Conservation (phyloP, 306 rosid genomes). For the Prosopis cineraria region DNA sequence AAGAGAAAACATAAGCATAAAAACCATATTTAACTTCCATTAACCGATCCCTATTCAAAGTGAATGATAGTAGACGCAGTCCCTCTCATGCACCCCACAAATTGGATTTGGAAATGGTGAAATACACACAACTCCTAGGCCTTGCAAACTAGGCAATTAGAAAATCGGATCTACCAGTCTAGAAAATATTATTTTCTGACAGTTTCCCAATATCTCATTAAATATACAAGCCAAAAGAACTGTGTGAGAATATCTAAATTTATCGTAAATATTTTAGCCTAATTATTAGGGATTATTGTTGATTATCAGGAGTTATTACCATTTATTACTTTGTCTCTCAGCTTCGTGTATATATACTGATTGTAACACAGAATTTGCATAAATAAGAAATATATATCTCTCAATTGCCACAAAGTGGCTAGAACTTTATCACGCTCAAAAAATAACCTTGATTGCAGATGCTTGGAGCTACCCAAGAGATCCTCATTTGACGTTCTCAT, state of each 20-base stretch:
- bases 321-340: too few relatives aligned
- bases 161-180: constrained; percentile 9
- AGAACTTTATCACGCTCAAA: neutral
- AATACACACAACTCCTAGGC: neutral
- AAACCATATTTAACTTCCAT: constrained; percentile 12
- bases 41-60: neutral
- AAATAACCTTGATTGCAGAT: neutral
- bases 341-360: too few relatives aligned
- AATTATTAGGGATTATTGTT: too few relatives aligned
- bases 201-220: neutral
- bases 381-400: too few relatives aligned
- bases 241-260: too few relatives aligned
- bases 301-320: too few relatives aligned
- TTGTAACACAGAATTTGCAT: too few relatives aligned
- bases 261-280: too few relatives aligned
- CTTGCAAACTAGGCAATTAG: neutral
- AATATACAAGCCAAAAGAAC: constrained; percentile 17
- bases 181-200: constrained; percentile 25
- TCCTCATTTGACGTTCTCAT: neutral
- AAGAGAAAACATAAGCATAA: constrained; percentile 16
- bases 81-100: neutral
- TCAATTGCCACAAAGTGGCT: too few relatives aligned
- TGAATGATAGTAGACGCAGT: neutral
- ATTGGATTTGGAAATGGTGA: neutral
- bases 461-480: neutral